phyloP scores from a whole-genome alignment of 2,329 filamentous ascomycete species.

The Fonsecaea pugnacius region DNA sequence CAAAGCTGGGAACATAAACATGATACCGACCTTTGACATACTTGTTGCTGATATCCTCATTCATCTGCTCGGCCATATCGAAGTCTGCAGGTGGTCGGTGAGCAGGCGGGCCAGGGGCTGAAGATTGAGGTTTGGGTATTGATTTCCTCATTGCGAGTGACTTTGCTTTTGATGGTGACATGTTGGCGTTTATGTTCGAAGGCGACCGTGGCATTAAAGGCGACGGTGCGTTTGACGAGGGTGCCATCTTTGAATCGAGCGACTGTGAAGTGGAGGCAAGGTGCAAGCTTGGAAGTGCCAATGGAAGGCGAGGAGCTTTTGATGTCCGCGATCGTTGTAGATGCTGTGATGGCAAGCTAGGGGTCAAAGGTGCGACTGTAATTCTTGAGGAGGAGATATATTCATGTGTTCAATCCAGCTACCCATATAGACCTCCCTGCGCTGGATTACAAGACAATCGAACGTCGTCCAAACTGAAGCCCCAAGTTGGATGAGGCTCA shows the following conservation, averaged over 20 bases:
- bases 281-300: not conserved
- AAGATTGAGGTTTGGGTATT: slow-evolving; percentile 33
- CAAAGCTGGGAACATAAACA: not conserved
- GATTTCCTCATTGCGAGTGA: slow-evolving; percentile 43
- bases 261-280: not conserved
- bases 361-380: not conserved
- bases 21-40: slow-evolving; percentile 75
- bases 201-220: slow-evolving; percentile 49
- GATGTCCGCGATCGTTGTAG: not conserved
- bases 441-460: not conserved
- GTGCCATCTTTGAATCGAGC: slow-evolving; percentile 20
- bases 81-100: slow-evolving; percentile 40
- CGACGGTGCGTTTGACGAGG: slow-evolving; percentile 47
- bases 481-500: not conserved
- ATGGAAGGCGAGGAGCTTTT: not conserved
- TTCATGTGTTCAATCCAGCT: not conserved
- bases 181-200: slow-evolving; percentile 42
- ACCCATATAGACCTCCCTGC: not conserved
- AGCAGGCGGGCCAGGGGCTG: slow-evolving; percentile 28
- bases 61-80: slow-evolving; percentile 72
- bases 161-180: slow-evolving; percentile 44
- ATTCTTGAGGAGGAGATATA: not conserved
- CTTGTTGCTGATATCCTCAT: slow-evolving; percentile 80
- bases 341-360: not conserved
- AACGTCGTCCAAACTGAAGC: not conserved